These are phyloP conservation scores for Gremmenia infestans DNA, from an alignment of 2,329 filamentous ascomycete species.

Conservation along the genomic window DNA sequence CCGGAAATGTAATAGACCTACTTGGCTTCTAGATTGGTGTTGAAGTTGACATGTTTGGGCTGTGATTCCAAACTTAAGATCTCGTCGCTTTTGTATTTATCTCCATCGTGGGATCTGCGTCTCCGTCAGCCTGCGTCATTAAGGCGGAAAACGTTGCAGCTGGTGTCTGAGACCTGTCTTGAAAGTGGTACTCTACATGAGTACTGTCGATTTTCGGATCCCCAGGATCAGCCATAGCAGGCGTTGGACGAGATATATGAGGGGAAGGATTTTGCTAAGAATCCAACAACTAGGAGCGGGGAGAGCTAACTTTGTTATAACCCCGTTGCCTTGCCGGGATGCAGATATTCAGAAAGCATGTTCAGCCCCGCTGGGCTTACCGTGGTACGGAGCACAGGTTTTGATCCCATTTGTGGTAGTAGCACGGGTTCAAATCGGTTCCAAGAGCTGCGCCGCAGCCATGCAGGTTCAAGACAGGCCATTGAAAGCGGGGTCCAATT, in stretches of 20 bases:
- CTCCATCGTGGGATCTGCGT: conserved; percentile 3
- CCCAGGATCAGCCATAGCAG: not conserved
- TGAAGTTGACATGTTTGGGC: conserved; percentile 14
- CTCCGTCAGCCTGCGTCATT: too few relatives aligned
- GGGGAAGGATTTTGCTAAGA: not conserved
- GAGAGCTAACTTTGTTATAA: not conserved
- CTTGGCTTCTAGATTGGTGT: conserved; percentile 19
- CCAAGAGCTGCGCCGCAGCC: too few relatives aligned
- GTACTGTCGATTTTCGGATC: not conserved
- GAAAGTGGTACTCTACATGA: not conserved
- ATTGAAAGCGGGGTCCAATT: too few relatives aligned
- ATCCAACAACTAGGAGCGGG: not conserved
- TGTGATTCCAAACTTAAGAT: conserved; percentile 7
- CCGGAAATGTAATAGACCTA: not conserved
- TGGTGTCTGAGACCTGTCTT: not conserved
- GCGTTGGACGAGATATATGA: not conserved
- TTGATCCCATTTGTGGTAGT: too few relatives aligned
- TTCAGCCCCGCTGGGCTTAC: not conserved
- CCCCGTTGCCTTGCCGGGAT: not conserved
- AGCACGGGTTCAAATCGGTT: too few relatives aligned
- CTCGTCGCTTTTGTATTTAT: conserved; percentile 11
- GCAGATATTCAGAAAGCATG: not conserved
- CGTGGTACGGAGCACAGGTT: too few relatives aligned
- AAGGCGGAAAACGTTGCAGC: too few relatives aligned
- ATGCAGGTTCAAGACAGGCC: too few relatives aligned